Evolutionary conservation across 176 grass and related monocot genomes (phyloP).

Genomic region (Melocanna baccifera): DNA sequence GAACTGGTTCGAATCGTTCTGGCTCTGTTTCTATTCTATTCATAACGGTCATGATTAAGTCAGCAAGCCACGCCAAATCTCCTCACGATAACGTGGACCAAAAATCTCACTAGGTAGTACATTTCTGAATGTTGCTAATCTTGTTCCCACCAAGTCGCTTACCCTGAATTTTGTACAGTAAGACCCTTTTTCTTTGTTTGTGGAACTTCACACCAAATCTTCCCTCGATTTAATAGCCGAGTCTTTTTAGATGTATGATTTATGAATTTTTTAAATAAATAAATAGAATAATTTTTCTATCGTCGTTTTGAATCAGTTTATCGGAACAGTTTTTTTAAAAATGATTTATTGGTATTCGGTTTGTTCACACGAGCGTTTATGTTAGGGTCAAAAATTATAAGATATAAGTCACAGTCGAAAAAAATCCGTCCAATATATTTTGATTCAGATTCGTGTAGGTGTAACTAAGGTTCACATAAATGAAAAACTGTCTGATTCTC

Average conservation of each 20-base stretch:
- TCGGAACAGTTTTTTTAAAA: too few species aligned
- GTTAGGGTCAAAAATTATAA: too few species aligned
- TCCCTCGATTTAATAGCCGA: neutral
- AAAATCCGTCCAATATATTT: neutral
- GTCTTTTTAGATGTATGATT: too few species aligned
- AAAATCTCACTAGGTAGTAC: neutral
- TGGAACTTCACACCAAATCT: neutral
- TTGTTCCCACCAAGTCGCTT: neutral
- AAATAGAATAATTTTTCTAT: too few species aligned
- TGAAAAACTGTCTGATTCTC: neutral
- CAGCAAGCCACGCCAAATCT: neutral
- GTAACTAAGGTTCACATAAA: neutral
- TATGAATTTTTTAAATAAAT: too few species aligned
- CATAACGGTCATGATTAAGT: neutral
- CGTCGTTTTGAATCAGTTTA: accelerated
- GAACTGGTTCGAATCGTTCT: neutral
- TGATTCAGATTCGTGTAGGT: neutral
- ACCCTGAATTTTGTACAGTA: neutral
- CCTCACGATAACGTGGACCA: neutral
- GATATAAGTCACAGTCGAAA: too few species aligned
- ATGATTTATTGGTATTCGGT: too few species aligned
- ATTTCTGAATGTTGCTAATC: neutral
- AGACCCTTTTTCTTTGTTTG: neutral
- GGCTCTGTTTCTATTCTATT: neutral
- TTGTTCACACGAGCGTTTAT: too few species aligned